Evolutionary conservation across 805 yeast genomes (phyloP).

Genomic region (Kuraishia molischiana): DNA sequence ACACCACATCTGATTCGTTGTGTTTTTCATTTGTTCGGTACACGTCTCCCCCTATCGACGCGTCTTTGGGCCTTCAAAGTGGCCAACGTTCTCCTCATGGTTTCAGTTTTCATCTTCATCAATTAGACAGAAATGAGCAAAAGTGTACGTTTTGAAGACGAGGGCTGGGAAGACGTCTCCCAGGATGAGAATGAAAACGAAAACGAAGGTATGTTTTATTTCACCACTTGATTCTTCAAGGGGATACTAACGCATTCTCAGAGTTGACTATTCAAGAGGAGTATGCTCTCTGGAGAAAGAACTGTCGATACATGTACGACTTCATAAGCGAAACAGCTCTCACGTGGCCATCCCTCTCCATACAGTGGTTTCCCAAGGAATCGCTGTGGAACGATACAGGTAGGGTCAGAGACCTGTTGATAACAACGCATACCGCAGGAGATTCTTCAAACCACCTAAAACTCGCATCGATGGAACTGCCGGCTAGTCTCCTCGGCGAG

Average conservation of each 20-base stretch:
- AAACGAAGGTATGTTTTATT: not conserved
- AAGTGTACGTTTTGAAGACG: constrained; percentile 13
- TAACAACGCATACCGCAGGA: constrained; percentile 72
- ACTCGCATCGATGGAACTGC: constrained; percentile 51
- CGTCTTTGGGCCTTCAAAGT: no score
- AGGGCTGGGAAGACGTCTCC: constrained; percentile 9
- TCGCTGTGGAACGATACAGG: constrained; percentile 14
- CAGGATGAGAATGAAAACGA: constrained; percentile 1
- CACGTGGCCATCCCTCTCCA: constrained; percentile 75
- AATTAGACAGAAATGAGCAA: constrained; percentile 2
- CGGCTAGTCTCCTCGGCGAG: constrained; percentile 28
- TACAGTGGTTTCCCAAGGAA: constrained; percentile 61
- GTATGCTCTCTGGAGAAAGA: constrained; percentile 72
- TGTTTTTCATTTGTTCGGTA: no score
- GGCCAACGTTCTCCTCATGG: no score
- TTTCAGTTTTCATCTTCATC: no score
- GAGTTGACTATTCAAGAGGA: constrained; percentile 49
- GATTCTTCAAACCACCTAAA: constrained; percentile 59
- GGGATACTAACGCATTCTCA: not conserved
- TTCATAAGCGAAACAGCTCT: constrained; percentile 73
- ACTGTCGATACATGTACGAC: constrained; percentile 75
- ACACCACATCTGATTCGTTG: no score
- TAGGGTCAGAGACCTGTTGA: constrained; percentile 36
- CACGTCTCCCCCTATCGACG: no score
- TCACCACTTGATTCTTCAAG: not conserved